Base-by-base conservation (phyloP, 1,284 basidiomycete species). In the Sanguinoderma infundibulare region DNA sequence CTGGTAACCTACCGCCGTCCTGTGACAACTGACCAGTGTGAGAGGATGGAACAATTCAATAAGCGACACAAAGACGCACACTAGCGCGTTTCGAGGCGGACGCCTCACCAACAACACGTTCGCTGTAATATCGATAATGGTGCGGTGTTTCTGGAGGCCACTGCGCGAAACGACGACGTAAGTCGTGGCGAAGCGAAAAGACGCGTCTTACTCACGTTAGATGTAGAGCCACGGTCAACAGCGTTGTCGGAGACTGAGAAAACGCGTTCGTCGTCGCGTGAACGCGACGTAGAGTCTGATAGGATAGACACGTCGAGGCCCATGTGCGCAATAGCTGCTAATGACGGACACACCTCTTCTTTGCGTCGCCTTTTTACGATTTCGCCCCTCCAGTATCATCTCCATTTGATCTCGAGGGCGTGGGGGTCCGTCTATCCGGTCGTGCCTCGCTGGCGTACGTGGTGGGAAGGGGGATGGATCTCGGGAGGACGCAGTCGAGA, bases 341-440 rank as follows among this genome's bases (percentile, higher is more conserved):
- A 59, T 39, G 34, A 15, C 28, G 47, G 15, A 67, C 70, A 36
- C 53, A 73, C 73, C 67, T 64, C 69, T 64, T 49, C 68, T 84
- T 53, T 82, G 83, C 61, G 74, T 82, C 68, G 79, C 82, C 60
- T 75, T 82, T 62, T 82, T 83, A 65, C 73, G 74, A 59, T 83
- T 83, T 75, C 89, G 87, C 47, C 85, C 82, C 71, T 91, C 89
- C 61, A 91, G 81, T 26, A 91, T 83, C 74, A 83, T 77, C 65
- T 91, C 87, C 89, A 91, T 91, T 69, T 81, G 89, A 63, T 87
- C 86, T 71, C 83, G 83, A 32, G 81, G 84, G 22, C 86, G 83
- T n/a, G 83, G 75, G 59, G 22, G 70, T 90, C 87, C 44, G 74
- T 66, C 17, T 83, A 82, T 67, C 88, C 89, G 1, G 81, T 74